These are phyloP conservation scores for Echites panduratus DNA, from an alignment of 257 asterid genomes.

Conservation along the genomic window DNA sequence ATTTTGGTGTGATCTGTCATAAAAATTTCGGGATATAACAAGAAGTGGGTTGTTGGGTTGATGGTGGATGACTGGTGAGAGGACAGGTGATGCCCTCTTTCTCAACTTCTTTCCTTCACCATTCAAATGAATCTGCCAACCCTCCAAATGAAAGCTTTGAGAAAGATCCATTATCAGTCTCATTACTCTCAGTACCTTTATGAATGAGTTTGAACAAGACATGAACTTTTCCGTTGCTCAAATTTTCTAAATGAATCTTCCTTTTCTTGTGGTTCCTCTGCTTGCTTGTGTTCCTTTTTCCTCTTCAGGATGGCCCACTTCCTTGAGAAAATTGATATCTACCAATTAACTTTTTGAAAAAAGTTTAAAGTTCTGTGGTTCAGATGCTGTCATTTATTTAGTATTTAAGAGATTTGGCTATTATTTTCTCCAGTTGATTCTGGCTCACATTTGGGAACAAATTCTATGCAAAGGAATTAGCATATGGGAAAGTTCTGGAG, in stretches of 20 bases:
- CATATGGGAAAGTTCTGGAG: background rate
- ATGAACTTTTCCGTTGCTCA: background rate
- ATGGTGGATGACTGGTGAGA: background rate
- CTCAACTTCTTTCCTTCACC: constrained; percentile 1
- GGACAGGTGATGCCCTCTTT: background rate
- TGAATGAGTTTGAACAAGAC: background rate
- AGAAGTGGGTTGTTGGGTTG: background rate
- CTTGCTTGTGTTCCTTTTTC: background rate
- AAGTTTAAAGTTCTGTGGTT: background rate
- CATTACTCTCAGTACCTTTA: background rate
- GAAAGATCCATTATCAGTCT: background rate
- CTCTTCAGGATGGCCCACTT: background rate
- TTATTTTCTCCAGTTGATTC: background rate
- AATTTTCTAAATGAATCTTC: background rate
- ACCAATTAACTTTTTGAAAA: background rate
- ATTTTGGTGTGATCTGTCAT: background rate
- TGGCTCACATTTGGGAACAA: background rate
- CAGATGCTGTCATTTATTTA: background rate
- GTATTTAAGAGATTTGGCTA: background rate
- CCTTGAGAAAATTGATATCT: background rate
- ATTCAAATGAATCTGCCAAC: background rate
- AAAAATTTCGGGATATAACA: background rate
- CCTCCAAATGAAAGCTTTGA: background rate
- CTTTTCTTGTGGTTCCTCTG: background rate
- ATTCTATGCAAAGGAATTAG: background rate